phyloP scores from a whole-genome alignment of 768 basidiomycete genomes.

The Lentinula sp. region DNA sequence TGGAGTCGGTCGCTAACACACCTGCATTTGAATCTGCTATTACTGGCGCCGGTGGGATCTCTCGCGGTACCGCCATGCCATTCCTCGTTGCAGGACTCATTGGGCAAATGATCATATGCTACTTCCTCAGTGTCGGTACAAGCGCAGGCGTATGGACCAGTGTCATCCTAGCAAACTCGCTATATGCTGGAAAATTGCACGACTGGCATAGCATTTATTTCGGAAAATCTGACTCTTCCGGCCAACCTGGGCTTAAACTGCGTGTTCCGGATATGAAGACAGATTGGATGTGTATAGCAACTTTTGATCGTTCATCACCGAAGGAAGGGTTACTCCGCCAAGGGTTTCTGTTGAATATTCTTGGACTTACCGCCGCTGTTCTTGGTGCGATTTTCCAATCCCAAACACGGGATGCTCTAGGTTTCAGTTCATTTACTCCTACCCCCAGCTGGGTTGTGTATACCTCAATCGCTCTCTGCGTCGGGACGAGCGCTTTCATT shows the following conservation, averaged over 20 bases:
- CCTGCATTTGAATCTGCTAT: constrained; percentile 12
- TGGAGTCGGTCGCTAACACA: constrained; percentile 13
- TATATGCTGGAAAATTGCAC: constrained; percentile 14
- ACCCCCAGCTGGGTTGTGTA: constrained; percentile 20
- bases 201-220: constrained; percentile 18
- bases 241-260: constrained; percentile 13
- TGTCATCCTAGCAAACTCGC: constrained; percentile 18
- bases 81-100: constrained; percentile 19
- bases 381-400: constrained; percentile 19
- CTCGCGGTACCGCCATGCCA: constrained; percentile 11
- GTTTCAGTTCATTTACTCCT: constrained; percentile 11
- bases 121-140: constrained; percentile 19
- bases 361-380: constrained; percentile 18
- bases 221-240: constrained; percentile 11
- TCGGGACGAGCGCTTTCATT: constrained; percentile 9
- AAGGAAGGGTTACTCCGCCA: constrained; percentile 15
- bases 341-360: constrained; percentile 16
- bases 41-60: constrained; percentile 14
- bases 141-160: constrained; percentile 21
- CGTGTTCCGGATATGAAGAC: constrained; percentile 13
- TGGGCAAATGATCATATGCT: constrained; percentile 19
- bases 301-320: constrained; percentile 19
- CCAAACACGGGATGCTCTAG: constrained; percentile 16
- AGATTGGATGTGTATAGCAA: constrained; percentile 18
- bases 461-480: constrained; percentile 11